Evolutionary conservation across 352 stramenopile genomes (phyloP).

Genomic region (Pythium phragmiticola): DNA sequence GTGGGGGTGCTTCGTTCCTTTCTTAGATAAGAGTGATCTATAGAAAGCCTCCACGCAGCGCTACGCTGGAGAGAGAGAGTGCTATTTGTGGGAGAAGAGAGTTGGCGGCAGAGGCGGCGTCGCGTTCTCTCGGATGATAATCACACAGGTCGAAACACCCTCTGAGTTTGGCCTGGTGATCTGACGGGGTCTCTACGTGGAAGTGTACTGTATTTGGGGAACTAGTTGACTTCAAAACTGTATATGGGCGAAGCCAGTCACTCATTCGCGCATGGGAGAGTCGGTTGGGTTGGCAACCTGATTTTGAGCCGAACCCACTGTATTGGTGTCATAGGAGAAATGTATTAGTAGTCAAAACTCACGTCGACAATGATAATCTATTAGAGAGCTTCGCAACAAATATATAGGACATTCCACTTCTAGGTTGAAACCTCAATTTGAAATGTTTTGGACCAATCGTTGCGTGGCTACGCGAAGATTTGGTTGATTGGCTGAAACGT

Average conservation of each 20-base stretch:
- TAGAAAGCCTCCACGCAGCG: slow-evolving; percentile 7
- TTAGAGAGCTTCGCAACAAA: not conserved
- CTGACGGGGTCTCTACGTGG: too few species aligned
- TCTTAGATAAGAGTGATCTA: slow-evolving; percentile 15
- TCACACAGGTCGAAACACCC: not conserved
- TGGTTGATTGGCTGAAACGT: slow-evolving; percentile 5
- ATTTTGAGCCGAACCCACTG: not conserved
- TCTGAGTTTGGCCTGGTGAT: slow-evolving; percentile 8
- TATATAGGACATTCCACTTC: not conserved
- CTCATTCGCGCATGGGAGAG: too few species aligned
- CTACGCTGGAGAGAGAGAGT: slow-evolving; percentile 4
- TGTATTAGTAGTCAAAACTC: not conserved
- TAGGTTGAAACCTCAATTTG: not conserved
- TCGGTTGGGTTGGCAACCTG: slow-evolving; percentile 3
- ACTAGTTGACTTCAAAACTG: too few species aligned
- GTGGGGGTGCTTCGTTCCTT: not conserved
- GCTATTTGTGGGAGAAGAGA: slow-evolving; percentile 4
- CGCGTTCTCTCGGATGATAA: not conserved
- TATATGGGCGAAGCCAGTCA: too few species aligned
- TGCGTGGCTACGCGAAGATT: not conserved
- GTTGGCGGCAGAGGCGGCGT: slow-evolving; percentile 8
- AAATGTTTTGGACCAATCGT: not conserved
- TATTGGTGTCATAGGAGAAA: not conserved
- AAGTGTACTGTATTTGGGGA: not conserved
- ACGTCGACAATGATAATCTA: not conserved